Base-by-base conservation (phyloP, 257 asterid species). In the Solanum peruvianum region DNA sequence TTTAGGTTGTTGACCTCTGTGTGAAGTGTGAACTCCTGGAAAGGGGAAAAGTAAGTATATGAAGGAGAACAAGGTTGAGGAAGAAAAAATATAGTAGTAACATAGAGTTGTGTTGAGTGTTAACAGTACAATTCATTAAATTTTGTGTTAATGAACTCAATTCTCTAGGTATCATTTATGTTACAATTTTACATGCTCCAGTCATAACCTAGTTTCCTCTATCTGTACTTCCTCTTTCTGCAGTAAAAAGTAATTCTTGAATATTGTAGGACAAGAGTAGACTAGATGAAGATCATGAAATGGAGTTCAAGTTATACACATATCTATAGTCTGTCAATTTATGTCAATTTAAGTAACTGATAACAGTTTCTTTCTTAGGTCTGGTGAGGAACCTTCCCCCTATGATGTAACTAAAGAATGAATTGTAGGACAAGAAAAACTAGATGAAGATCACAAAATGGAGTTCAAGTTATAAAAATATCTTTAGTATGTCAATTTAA, bases 351-450 rank as follows among this genome's bases (percentile, higher is more conserved):
- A 0, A 60, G 52, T 84, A 44, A 35, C 39, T 37, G 23, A 83
- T 83, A 39, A 42, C 31, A 84, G 25, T 58, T 27, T 12, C 49
- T 78, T 78, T 78, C 83, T 45, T 76, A 45, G 25, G 1, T 78
- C 5, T 45, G 39, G 2, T 25, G 84, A 88, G 20, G 42, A 86
- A 47, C 35, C 67, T 15, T 33, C 31, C 70, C 42, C 47, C n/a
- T 35, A 44, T 23, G 42, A 39, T 77, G 4, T 82, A 47, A 49
- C 47, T 20, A 37, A 37, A 5, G 6, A 37, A 37, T 1, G 7
- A 37, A 92, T 91, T 93, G 93, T 93, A 93, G 96, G 95, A 88
- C 92, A 84, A 91, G 89, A 92, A 87, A 92, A 96, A 92, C 94
- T 93, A 93, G 92, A 90, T 92, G 94, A 92, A 87, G 94, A 92